Conservation (phyloP, 1,284 basidiomycete species). For the Ustanciosporium gigantosporum region DNA sequence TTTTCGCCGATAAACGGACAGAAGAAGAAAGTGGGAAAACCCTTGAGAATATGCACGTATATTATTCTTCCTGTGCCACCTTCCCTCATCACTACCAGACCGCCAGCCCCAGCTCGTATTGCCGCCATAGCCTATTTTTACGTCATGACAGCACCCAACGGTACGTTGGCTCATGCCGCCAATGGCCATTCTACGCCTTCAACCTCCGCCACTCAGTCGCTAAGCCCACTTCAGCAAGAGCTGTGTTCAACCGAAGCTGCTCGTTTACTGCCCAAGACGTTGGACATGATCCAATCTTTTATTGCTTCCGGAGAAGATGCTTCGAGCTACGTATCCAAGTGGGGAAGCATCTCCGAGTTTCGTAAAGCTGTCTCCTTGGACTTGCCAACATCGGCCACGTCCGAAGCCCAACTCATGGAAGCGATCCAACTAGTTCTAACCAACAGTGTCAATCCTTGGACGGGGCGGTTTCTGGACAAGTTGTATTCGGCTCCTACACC, state of each 20-base stretch:
- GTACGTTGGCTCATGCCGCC: not conserved
- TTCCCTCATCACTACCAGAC: no score
- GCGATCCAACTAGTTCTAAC: constrained; percentile 37
- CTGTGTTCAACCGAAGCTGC: constrained; percentile 28
- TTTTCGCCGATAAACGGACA: no score
- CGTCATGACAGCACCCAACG: not conserved
- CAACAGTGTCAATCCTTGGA: constrained; percentile 57
- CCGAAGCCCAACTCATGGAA: constrained; percentile 27
- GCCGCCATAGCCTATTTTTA: no score
- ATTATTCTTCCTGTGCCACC: no score
- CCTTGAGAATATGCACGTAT: no score
- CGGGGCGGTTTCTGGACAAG: constrained; percentile 56
- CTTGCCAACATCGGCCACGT: constrained; percentile 13
- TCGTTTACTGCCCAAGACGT: constrained; percentile 24
- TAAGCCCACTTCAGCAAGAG: constrained; percentile 28
- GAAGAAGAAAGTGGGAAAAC: no score
- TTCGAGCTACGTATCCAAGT: constrained; percentile 24
- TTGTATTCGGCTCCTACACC: constrained; percentile 62
- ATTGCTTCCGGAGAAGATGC: constrained; percentile 29
- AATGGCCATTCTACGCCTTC: not conserved
- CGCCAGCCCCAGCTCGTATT: no score
- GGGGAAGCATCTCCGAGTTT: constrained; percentile 27
- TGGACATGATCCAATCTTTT: constrained; percentile 28
- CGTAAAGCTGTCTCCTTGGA: constrained; percentile 21
- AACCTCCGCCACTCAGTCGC: not conserved